Evolutionary conservation across 2,329 filamentous ascomycete species (phyloP), one percentile per base, ranked within the genome.

Genomic region (Ilyonectria robusta): DNA sequence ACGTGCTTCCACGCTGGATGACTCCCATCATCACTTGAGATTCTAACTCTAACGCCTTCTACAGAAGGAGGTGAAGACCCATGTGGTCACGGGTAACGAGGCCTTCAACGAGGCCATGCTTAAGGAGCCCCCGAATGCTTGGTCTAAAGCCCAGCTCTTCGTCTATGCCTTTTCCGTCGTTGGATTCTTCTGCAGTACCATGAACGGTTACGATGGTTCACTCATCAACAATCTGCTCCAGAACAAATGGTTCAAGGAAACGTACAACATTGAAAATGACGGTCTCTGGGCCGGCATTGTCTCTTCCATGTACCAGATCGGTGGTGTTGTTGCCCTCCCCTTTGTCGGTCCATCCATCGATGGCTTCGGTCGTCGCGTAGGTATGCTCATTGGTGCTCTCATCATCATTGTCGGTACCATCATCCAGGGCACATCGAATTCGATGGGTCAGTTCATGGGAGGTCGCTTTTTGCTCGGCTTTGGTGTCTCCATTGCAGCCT

Each of bases 391-490:
- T 61, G 84, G 84, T 54, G 80, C 80, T 66, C n/a, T 77, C 2
- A 76, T 81, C 59, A 81, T 86, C 81, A 55, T 81, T 80, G 31
- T 70, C 51, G 84, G 85, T n/a, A 84, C 84, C 31, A 78, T 83
- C 62, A 81, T 87, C 56, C 84, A 86, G 66, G 82, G 78, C n/a
- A 80, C 82, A 1, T 79, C 81, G 63, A 74, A 75, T 59, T 74
- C 54, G 62, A 76, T 72, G 65, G 77, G 77, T 10, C 82, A 85
- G 63, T 87, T 86, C 72, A 84, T 86, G 77, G 85, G 84, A 48
- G 88, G 88, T n/a, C 84, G 88, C 31, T 90, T 91, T 78, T 78
- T 91, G 21, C 84, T 91, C 3, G 89, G 89, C 59, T 90, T 77
- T 40, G 76, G 76, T 59, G 84, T 85, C 29, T 81, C 82, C 47